Evolutionary conservation across 169 alveolate genomes (phyloP), one percentile per base, ranked within the genome.

Genomic region (Plasmodium vinckei): DNA sequence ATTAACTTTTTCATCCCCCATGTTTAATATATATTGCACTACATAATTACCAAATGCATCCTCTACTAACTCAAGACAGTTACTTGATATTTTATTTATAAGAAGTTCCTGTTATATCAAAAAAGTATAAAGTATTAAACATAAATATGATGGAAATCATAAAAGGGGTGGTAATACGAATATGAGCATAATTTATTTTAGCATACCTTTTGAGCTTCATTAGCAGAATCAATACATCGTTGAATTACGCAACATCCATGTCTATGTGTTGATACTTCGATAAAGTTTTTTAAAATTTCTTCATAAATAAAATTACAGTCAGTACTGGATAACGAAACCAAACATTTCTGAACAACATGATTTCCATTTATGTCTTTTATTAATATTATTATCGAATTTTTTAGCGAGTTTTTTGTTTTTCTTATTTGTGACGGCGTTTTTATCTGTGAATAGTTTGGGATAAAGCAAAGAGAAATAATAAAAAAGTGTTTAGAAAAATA

Each of bases 221-320:
- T 96, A 5, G 98, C 98, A 46, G 98, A 96, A 72, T 97, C 99
- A 5, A 96, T 91, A 87, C 98, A 97, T 60, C 99, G 75, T 93
- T 97, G 98, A 92, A 97, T 90, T n/a, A 97, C 98, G 79, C 99
- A 97, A 87, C 99, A 97, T 7, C 99, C 99, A 89, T 97, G 98
- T 70, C 97, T 93, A 72, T 97, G 98, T 39, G 95, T 95, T 27
- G 98, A 97, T 23, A 97, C 93, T 57, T 94, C 94, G 39, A 92
- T 89, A 71, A 98, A 95, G 84, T 94, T 79, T 27, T 93, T 88
- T 33, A 73, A 64, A 79, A 93, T 93, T 12, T 95, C 93, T 19
- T 95, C 92, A 87, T 94, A 96, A 25, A 96, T 95, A 92, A 97
- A 97, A 60, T 97, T 91, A 72, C 98, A 95, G 27, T 92, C 88